Evolutionary conservation across 1,284 basidiomycete genomes (phyloP), one percentile per base, ranked within the genome.

Genomic region (Sanghuangporus sanghuang): DNA sequence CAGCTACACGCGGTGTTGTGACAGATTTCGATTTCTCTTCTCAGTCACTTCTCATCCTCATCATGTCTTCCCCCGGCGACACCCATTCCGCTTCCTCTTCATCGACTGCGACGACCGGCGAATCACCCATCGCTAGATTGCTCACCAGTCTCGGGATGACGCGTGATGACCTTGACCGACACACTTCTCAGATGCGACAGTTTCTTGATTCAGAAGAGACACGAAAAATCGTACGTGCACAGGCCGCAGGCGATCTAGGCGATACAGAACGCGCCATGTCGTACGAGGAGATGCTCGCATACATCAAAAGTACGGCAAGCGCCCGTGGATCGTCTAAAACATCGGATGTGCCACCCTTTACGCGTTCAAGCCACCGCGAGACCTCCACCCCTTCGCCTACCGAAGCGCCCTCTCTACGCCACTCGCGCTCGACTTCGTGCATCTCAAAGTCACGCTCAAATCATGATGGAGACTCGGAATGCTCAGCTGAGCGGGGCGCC

Each of bases 131-230:
- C 44, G 85, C 85, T 54, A 82, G 85, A 68, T 80, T 90, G 32
- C 76, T 90, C 49, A 78, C 81, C 66, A 81, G 81, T 12, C 78
- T 90, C 42, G 89, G 89, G 53, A 79, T 90, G 69, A 89, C 87
- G 67, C 81, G 86, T 73, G 83, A 87, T 69, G 88, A 90, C 74
- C 77, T 90, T 62, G 72, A 78, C 68, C 79, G 81, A 70, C 85
- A 82, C 69, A 87, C 84, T 69, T 79, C 85, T 73, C 82, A 89
- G 71, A 90, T 90, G 88, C 84, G 88, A 59, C 81, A 85, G 65
- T 89, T 89, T 75, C 77, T 90, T 64, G 84, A 82, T 36, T 74
- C 83, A 23, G 80, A 85, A 68, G 75, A 76, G 69, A 36, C 59
- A 6, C 16, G 32, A 18, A 57, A 63, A 50, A 49, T 44, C n/a